These are phyloP conservation scores for Blastomyces emzantsi DNA, from an alignment of 2,329 filamentous ascomycete genomes.

Conservation along the genomic window DNA sequence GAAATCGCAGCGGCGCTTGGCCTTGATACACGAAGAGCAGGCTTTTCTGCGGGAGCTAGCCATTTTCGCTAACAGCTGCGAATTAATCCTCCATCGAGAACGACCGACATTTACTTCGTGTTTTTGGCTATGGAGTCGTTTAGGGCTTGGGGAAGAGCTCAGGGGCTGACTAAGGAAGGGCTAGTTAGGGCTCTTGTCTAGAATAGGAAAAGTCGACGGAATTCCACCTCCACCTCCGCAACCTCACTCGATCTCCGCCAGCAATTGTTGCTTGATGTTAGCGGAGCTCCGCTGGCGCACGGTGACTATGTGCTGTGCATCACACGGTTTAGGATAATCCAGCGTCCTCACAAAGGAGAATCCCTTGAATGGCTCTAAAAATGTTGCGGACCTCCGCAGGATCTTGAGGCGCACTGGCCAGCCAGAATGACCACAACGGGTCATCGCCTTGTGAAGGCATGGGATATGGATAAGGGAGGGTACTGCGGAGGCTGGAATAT, in stretches of 20 bases:
- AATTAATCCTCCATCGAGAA: background rate
- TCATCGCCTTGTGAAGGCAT: background rate
- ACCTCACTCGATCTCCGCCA: background rate
- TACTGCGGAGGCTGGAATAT: background rate
- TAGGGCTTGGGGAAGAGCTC: background rate
- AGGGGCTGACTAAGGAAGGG: background rate
- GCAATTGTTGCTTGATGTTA: background rate
- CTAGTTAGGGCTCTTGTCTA: background rate
- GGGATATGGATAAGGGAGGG: background rate
- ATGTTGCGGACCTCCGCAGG: background rate
- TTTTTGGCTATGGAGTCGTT: background rate
- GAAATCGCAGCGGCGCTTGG: slow-evolving; percentile 1
- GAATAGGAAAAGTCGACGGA: background rate
- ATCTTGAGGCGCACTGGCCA: background rate
- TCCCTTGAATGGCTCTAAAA: background rate
- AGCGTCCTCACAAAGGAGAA: background rate
- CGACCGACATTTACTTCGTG: too few relatives aligned
- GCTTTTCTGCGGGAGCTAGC: background rate
- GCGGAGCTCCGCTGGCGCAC: background rate
- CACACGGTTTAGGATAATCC: background rate
- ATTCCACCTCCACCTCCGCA: background rate
- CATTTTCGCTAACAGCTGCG: background rate
- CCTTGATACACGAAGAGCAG: background rate
- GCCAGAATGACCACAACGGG: background rate
- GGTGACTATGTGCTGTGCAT: background rate